Conservation (phyloP, 306 rosid species). For the Abrus precatorius region DNA sequence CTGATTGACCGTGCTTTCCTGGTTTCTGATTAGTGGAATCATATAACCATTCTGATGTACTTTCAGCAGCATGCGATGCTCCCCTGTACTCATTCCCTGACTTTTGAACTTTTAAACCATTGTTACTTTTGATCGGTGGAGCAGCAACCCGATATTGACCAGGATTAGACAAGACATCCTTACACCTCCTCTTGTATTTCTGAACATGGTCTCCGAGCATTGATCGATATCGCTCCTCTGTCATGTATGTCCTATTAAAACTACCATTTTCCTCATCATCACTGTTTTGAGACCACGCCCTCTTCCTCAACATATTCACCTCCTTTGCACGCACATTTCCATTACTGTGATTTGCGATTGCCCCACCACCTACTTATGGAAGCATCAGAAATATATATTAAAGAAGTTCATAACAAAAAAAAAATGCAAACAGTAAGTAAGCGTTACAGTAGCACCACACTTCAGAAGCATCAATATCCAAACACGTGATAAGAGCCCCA, state of each 20-base stretch:
- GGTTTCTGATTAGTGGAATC: conserved; percentile 65
- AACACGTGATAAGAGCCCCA: not conserved
- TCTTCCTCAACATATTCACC: conserved; percentile 62
- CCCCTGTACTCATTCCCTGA: conserved; percentile 66
- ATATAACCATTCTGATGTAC: conserved; percentile 71
- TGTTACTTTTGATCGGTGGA: conserved; percentile 58
- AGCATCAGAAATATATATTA: conserved; percentile 49
- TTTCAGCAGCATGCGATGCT: conserved; percentile 68
- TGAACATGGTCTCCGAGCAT: conserved; percentile 98
- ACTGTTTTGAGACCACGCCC: conserved; percentile 70
- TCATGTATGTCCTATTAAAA: conserved; percentile 63
- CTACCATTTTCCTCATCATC: conserved; percentile 73
- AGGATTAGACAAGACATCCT: conserved; percentile 73
- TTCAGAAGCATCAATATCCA: conserved; percentile 20
- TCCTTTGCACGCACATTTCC: conserved; percentile 73
- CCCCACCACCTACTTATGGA: conserved; percentile 63
- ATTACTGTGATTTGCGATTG: conserved; percentile 60
- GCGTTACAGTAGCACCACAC: not conserved
- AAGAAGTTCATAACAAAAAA: conserved; percentile 11
- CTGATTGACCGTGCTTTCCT: conserved; percentile 65
- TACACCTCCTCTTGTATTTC: conserved; percentile 86
- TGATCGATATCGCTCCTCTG: conserved; percentile 86
- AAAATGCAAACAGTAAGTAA: conserved; percentile 44
- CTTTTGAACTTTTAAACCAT: conserved; percentile 69
- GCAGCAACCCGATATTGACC: conserved; percentile 58